Evolutionary conservation across 1,284 basidiomycete species (phyloP).

Genomic region (Thelephora terrestris): DNA sequence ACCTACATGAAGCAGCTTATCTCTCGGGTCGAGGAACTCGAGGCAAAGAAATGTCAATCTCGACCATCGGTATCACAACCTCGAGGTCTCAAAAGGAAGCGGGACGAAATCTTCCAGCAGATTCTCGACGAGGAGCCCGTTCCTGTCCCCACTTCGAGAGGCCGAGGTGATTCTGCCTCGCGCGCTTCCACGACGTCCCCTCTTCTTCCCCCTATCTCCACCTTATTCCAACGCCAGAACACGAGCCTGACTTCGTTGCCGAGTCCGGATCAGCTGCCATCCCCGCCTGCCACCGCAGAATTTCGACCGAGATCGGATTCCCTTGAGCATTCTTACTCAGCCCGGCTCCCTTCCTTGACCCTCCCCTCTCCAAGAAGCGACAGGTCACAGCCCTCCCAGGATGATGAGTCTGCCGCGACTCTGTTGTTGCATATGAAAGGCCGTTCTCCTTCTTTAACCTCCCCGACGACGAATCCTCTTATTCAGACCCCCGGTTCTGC

Average conservation of each 20-base stretch:
- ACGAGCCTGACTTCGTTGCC: conserved; percentile 21
- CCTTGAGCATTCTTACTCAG: conserved; percentile 8
- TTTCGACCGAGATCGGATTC: conserved; percentile 20
- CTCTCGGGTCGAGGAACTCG: conserved; percentile 33
- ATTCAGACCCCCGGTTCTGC: background rate
- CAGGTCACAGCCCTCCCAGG: conserved; percentile 23
- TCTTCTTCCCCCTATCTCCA: conserved; percentile 35
- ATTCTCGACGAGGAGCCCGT: conserved; percentile 1
- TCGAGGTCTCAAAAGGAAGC: conserved; percentile 14
- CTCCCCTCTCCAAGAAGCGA: conserved; percentile 22
- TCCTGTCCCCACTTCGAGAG: background rate
- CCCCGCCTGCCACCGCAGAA: conserved; percentile 32
- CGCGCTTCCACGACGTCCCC: conserved; percentile 17
- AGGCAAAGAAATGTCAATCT: conserved; percentile 26
- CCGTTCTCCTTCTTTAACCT: conserved; percentile 17
- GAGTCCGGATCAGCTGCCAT: conserved; percentile 29
- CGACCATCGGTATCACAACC: background rate
- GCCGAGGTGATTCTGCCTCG: background rate
- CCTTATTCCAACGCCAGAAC: conserved; percentile 32
- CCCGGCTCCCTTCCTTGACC: conserved; percentile 25
- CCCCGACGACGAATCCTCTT: conserved; percentile 5
- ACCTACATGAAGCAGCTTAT: conserved; percentile 57
- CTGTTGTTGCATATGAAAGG: conserved; percentile 53
- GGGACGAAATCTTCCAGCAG: conserved; percentile 5
- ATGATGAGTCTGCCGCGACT: conserved; percentile 61